Conservation (phyloP, 345 rosid species). For the Bruguiera sexangula region DNA sequence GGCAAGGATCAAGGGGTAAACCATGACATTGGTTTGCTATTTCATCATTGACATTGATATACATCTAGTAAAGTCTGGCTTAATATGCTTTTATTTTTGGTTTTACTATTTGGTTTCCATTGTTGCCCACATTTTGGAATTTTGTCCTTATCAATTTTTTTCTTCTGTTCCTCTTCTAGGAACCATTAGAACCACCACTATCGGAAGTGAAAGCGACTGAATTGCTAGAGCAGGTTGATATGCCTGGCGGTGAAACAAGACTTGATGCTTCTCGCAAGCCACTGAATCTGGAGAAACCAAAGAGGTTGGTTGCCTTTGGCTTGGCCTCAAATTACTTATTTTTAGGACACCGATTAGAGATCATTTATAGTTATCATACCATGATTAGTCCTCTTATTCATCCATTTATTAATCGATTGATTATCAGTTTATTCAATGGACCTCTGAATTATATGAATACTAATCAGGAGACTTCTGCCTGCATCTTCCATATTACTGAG, state of each 20-base stretch:
- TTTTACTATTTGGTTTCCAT: too few relatives aligned
- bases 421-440: not conserved
- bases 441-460: not conserved
- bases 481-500: conserved; percentile 62
- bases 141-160: too few relatives aligned
- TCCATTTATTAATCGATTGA: too few relatives aligned
- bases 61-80: too few relatives aligned
- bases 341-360: not conserved
- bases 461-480: conserved; percentile 72
- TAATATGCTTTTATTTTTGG: too few relatives aligned
- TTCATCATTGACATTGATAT: too few relatives aligned
- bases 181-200: conserved; percentile 10
- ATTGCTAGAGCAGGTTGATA: not conserved
- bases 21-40: too few relatives aligned
- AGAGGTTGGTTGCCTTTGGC: conserved; percentile 30
- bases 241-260: conserved; percentile 14
- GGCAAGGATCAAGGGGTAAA: too few relatives aligned
- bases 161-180: conserved; percentile 14
- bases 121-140: too few relatives aligned
- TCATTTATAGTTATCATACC: too few relatives aligned
- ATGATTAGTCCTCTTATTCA: too few relatives aligned
- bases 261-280: conserved; percentile 14
- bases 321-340: not conserved
- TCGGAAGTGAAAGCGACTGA: conserved; percentile 19
- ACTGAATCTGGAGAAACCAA: conserved; percentile 34